phyloP scores from a whole-genome alignment of 768 basidiomycete genomes.

The Leccinellum rugosiceps region DNA sequence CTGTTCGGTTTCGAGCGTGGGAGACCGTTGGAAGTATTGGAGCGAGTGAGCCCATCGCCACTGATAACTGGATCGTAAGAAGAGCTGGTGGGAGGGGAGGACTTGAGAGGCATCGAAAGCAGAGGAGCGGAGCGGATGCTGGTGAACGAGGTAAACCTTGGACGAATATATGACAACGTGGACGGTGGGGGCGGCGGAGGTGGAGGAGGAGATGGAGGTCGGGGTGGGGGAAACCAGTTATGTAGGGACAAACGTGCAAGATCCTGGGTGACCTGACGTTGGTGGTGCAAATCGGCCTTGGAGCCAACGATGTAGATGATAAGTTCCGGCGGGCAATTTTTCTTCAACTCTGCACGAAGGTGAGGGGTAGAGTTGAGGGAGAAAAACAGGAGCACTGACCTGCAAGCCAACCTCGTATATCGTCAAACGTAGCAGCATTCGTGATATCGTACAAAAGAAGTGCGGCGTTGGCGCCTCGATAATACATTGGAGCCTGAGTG shows the following conservation, averaged over 20 bases:
- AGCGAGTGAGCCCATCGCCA: constrained; percentile 51
- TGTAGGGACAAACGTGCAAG: constrained; percentile 80
- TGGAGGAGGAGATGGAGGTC: constrained; percentile 61
- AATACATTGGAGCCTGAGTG: constrained; percentile 88
- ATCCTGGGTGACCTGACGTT: constrained; percentile 77
- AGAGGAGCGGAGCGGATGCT: constrained; percentile 61
- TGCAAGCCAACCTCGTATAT: constrained; percentile 89
- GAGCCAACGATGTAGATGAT: constrained; percentile 95
- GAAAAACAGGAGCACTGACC: constrained; percentile 44
- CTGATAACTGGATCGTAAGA: constrained; percentile 60
- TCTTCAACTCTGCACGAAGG: constrained; percentile 68
- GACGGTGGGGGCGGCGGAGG: constrained; percentile 50
- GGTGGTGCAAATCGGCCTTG: constrained; percentile 75
- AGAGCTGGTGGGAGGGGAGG: constrained; percentile 54
- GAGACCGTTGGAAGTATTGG: constrained; percentile 46
- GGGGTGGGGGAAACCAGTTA: constrained; percentile 85
- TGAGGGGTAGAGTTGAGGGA: neutral
- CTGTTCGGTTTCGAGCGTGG: constrained; percentile 49
- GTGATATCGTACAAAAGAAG: constrained; percentile 95
- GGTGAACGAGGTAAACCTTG: constrained; percentile 38
- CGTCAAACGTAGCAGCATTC: constrained; percentile 82
- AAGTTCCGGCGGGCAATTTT: constrained; percentile 82
- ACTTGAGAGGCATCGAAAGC: constrained; percentile 40
- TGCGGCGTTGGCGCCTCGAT: constrained; percentile 93
- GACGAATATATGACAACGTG: constrained; percentile 35